phyloP scores from a whole-genome alignment of 371 early-diverging fungal genomes.

The Umbelopsis sp. region DNA sequence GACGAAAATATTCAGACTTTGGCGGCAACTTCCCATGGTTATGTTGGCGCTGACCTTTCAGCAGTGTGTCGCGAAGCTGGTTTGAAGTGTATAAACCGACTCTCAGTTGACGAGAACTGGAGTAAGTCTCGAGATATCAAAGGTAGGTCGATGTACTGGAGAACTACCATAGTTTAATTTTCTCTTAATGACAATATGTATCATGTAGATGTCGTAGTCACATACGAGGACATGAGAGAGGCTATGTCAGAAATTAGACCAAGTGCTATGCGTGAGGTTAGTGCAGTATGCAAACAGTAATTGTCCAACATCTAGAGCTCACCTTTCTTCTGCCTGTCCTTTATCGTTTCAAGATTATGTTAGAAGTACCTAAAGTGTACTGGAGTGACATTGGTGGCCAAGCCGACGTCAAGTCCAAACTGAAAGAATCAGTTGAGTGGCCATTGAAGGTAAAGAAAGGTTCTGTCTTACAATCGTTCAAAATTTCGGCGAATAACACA shows the following conservation, averaged over 20 bases:
- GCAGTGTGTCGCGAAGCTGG: conserved; percentile 90
- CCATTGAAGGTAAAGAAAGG: conserved; percentile 77
- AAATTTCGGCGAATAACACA: background rate
- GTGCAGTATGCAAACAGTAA: background rate
- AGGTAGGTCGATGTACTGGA: background rate
- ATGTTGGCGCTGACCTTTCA: conserved; percentile 97
- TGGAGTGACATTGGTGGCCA: conserved; percentile 99
- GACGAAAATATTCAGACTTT: conserved; percentile 59
- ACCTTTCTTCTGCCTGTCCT: background rate
- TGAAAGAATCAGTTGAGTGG: conserved; percentile 98
- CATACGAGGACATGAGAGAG: conserved; percentile 50
- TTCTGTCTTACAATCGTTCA: background rate
- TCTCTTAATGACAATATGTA: background rate
- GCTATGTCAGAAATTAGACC: conserved; percentile 80
- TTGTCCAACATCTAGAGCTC: background rate
- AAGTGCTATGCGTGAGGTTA: conserved; percentile 95
- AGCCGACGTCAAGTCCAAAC: conserved; percentile 88
- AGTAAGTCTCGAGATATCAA: background rate
- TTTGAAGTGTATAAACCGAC: conserved; percentile 75
- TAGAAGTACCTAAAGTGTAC: conserved; percentile 93
- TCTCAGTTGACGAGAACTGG: background rate
- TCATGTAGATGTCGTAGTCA: conserved; percentile 29
- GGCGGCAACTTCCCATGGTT: conserved; percentile 86
- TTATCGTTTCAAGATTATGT: conserved; percentile 54
- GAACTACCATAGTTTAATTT: background rate